Evolutionary conservation across 140 eudicot genomes (phyloP).

Genomic region (Oenanthe javanica): DNA sequence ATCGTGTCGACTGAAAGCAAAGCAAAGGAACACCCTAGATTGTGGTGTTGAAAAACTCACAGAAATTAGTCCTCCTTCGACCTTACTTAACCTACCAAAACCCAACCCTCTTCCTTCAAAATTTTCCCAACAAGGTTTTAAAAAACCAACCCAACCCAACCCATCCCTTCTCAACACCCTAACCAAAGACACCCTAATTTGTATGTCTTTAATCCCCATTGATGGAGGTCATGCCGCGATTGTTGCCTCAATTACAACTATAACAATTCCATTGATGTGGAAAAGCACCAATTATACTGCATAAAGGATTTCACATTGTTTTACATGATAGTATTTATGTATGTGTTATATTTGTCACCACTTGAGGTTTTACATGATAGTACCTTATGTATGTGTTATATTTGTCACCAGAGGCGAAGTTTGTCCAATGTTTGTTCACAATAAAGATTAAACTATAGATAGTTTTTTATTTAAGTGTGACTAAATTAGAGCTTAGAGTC

Average conservation of each 20-base stretch:
- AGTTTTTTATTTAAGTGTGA: neutral
- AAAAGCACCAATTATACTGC: neutral
- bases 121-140: no score
- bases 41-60: no score
- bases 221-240: neutral
- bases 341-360: neutral
- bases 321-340: neutral
- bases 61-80: no score
- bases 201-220: neutral
- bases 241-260: neutral
- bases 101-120: no score
- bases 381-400: neutral
- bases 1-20: no score
- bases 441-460: neutral
- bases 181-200: neutral
- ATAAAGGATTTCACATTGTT: neutral
- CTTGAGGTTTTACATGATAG: neutral
- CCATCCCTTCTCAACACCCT: no score
- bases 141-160: no score
- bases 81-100: no score
- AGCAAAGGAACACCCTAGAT: no score
- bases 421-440: neutral
- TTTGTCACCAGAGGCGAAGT: neutral
- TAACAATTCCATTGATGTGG: neutral
- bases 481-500: neutral